Base-by-base conservation (phyloP, 169 alveolate species). In the Babesia bovis region DNA sequence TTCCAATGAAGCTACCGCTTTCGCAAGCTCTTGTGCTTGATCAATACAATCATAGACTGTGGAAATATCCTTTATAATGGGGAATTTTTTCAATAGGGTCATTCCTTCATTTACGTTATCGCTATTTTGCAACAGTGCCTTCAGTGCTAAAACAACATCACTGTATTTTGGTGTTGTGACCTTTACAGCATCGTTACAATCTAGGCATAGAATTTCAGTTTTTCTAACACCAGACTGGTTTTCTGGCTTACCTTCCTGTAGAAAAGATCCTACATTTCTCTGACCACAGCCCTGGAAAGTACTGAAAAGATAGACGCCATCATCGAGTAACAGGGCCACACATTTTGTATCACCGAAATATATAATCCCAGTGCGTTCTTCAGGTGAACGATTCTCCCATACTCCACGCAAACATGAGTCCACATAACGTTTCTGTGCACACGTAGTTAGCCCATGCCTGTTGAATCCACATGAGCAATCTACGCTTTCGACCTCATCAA, bases 1-100 rank as follows among this genome's bases (percentile, higher is more conserved):
- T 19, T 78, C 87, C 70, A 78, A 45, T 15, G 47, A 33, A 7
- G 74, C 87, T 5, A 78, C 67, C 2, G 87, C 61, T 33, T 33
- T 67, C 23, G 73, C 87, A 0, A 63, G 50, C 13, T 56, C 76
- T 58, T 78, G 82, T 25, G 71, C 76, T 25, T 41, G 52, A 6
- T 52, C 75, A 6, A 78, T 19, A 17, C 63, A 74, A 1, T 71
- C 38, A 15, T 60, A 44, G 3, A 65, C 57, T 7, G 19, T 10
- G 13, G n/a, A 17, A 2, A 19, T 36, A 42, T 6, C 47, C 10
- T 25, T 17, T 0, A 28, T 28, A 5, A 67, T n/a, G 17, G 66
- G 19, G 17, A 70, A 52, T 28, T 78, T 50, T 30, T 78, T 74
- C 78, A 78, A 26, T 25, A 78, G 40, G 0, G 87, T 78, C 2